phyloP scores from a whole-genome alignment of 2,329 filamentous ascomycete species.

The Sphaerostilbella broomeana region DNA sequence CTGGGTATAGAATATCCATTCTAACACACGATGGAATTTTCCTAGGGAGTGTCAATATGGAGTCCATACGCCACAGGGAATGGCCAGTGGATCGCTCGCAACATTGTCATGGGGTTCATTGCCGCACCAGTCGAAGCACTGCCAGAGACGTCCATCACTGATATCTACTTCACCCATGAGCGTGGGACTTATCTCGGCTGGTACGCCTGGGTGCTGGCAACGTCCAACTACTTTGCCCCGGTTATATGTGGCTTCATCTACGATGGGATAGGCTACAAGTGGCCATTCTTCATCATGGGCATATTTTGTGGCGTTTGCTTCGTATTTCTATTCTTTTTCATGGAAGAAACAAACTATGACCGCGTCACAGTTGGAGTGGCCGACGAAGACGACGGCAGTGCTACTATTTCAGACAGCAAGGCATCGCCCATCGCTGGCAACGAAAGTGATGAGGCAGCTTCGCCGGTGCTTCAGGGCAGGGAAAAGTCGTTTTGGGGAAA shows the following conservation, averaged over 20 bases:
- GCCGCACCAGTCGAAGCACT: constrained; percentile 40
- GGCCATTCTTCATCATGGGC: constrained; percentile 38
- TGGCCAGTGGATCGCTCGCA: constrained; percentile 39
- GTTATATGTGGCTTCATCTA: constrained; percentile 40
- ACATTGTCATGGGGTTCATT: constrained; percentile 39
- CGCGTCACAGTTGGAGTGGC: constrained; percentile 18
- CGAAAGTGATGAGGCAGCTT: not conserved
- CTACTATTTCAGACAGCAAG: constrained; percentile 2
- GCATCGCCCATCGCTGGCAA: not conserved
- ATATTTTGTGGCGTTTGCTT: constrained; percentile 32
- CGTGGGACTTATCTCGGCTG: constrained; percentile 37
- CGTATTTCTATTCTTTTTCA: constrained; percentile 45
- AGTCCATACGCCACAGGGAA: constrained; percentile 32
- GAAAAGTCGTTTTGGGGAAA: constrained; percentile 37
- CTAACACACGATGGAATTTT: not conserved
- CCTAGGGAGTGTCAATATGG: constrained; percentile 14
- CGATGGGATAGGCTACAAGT: constrained; percentile 33
- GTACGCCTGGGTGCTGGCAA: constrained; percentile 34
- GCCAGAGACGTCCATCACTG: constrained; percentile 38
- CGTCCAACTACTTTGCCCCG: constrained; percentile 36
- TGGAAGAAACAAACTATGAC: constrained; percentile 53
- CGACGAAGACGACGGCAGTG: constrained; percentile 1
- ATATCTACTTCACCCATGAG: constrained; percentile 37
- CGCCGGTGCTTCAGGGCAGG: constrained; percentile 1
- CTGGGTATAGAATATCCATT: not conserved